Conservation (phyloP, 2,329 filamentous ascomycete genomes). For the Sphaerulina musiva region DNA sequence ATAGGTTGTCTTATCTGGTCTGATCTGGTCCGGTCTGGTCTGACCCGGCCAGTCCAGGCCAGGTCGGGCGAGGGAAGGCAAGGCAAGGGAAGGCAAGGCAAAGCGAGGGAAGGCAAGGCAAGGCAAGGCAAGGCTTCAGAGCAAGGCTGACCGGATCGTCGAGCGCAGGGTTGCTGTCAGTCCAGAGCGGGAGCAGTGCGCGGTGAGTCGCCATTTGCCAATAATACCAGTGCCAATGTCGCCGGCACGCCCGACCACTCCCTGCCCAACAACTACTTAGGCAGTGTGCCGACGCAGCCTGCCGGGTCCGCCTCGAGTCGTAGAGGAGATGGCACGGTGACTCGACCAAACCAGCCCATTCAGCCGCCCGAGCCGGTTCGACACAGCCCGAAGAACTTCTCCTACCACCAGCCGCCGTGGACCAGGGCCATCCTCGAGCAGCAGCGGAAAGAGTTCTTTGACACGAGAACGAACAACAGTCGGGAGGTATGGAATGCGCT, state of each 20-base stretch:
- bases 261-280: constrained; percentile 8
- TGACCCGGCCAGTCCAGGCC: background rate
- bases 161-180: constrained; percentile 15
- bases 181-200: constrained; percentile 3
- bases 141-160: constrained; percentile 5
- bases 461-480: constrained; percentile 74
- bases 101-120: background rate
- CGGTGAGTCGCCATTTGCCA: constrained; percentile 4
- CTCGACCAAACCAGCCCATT: constrained; percentile 28
- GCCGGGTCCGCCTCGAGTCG: constrained; percentile 2
- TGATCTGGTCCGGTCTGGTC: background rate
- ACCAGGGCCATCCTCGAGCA: constrained; percentile 60
- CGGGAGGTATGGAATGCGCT: constrained; percentile 76
- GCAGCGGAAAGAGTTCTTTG: constrained; percentile 80
- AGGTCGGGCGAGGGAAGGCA: too few relatives aligned
- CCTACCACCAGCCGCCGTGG: constrained; percentile 46
- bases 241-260: background rate
- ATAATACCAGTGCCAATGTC: background rate
- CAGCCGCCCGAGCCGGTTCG: constrained; percentile 22
- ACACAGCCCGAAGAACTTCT: constrained; percentile 19
- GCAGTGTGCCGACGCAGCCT: background rate
- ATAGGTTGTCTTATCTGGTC: too few relatives aligned
- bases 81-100: background rate
- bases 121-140: background rate
- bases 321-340: constrained; percentile 2